A percentile compares a stretch with the other conserved stretches of the same genome.
These are phyloP conservation scores for Alternaria sp. DNA, from an alignment of 2,329 filamentous ascomycete species.

Conservation along the genomic window DNA sequence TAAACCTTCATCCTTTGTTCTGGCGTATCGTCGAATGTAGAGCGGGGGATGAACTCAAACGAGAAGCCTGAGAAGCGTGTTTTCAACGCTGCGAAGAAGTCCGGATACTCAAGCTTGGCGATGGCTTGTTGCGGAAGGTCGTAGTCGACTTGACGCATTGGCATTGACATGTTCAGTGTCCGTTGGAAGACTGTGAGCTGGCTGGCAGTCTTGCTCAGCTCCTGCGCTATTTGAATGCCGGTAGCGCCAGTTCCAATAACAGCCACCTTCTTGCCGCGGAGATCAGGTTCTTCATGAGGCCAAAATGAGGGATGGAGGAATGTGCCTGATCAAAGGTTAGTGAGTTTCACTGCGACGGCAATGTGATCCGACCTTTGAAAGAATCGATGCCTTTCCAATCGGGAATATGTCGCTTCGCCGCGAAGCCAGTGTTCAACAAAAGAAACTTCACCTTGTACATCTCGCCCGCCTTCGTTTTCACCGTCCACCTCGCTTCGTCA, in stretches of 20 bases:
- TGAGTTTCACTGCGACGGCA: background rate
- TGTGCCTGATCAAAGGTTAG: background rate
- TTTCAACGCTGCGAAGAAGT: constrained; percentile 7
- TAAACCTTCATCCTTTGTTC: constrained; percentile 24
- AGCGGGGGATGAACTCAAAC: constrained; percentile 24
- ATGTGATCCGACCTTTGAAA: constrained; percentile 24
- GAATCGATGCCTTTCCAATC: constrained; percentile 45
- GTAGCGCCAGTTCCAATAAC: constrained; percentile 67
- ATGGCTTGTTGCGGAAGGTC: constrained; percentile 52
- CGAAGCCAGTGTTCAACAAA: constrained; percentile 56
- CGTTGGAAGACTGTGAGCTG: constrained; percentile 66
- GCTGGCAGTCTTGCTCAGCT: constrained; percentile 58
- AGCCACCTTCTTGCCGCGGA: constrained; percentile 63
- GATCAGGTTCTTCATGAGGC: constrained; percentile 60
- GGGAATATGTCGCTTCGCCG: constrained; percentile 53
- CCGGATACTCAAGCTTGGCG: constrained; percentile 36
- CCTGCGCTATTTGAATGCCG: constrained; percentile 67
- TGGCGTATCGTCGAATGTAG: constrained; percentile 26
- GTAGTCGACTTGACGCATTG: constrained; percentile 30
- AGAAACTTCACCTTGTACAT: constrained; percentile 53
- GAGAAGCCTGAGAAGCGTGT: constrained; percentile 25
- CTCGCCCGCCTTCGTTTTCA: constrained; percentile 52
- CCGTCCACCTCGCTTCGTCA: constrained; percentile 49
- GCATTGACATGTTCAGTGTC: constrained; percentile 54
- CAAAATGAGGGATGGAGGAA: constrained; percentile 65